Percentiles rank a stretch among this genome's conserved stretches.
Conservation (phyloP, 108 stramenopile species). For the Nitzschia sp. region DNA sequence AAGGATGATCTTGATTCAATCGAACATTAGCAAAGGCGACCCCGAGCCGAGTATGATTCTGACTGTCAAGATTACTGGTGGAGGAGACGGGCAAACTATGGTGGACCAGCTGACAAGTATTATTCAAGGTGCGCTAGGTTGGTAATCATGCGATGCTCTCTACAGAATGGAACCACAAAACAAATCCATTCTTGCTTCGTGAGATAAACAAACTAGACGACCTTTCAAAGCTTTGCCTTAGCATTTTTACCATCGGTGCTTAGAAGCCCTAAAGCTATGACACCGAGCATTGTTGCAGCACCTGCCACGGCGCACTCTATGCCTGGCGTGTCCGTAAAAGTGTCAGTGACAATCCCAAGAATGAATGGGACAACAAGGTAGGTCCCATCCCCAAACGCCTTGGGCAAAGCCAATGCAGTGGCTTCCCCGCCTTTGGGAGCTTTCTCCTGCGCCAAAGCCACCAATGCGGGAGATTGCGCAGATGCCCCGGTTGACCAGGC, state of each 20-base stretch:
- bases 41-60: constrained; percentile 50
- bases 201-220: neutral
- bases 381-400: constrained; percentile 71
- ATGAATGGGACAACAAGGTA: constrained; percentile 76
- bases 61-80: constrained; percentile 55
- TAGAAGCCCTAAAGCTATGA: constrained; percentile 8
- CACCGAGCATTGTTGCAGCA: constrained; percentile 21
- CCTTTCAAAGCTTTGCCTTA: too few relatives aligned
- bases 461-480: constrained; percentile 73
- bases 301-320: constrained; percentile 45
- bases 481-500: constrained; percentile 61
- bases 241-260: neutral
- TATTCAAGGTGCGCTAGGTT: constrained; percentile 18
- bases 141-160: too few relatives aligned
- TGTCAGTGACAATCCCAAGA: constrained; percentile 60
- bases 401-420: constrained; percentile 64
- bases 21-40: constrained; percentile 57
- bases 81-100: constrained; percentile 6
- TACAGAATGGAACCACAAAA: too few relatives aligned
- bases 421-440: constrained; percentile 63
- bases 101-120: constrained; percentile 10
- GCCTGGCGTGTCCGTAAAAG: constrained; percentile 1
- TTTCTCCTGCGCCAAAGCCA: constrained; percentile 61
- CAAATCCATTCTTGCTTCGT: neutral
- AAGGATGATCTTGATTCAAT: constrained; percentile 66